These are phyloP conservation scores for Blakeslea trispora DNA, from an alignment of 371 early-diverging fungal species.

Conservation along the genomic window DNA sequence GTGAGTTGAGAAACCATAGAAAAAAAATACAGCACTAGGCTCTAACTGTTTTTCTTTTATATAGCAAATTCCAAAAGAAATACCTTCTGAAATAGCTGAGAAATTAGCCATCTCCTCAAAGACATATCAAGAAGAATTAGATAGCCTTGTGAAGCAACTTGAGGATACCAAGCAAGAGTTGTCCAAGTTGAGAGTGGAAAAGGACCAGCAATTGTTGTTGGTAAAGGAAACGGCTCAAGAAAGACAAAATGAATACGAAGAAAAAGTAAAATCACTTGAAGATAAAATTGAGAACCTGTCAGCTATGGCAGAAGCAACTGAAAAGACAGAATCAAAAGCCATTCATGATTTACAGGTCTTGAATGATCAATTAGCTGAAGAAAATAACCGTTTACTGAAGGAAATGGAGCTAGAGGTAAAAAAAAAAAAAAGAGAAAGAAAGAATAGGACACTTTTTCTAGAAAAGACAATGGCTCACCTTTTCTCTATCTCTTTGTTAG, in stretches of 20 bases:
- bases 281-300: constrained; percentile 6
- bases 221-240: constrained; percentile 9
- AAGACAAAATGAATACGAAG: constrained; percentile 4
- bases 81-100: constrained; percentile 45
- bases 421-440: neutral
- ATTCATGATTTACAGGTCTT: constrained; percentile 8
- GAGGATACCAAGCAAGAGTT: constrained; percentile 29
- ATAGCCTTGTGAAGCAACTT: constrained; percentile 25
- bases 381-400: constrained; percentile 14
- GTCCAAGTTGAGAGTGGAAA: neutral
- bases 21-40: neutral
- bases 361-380: constrained; percentile 14
- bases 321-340: constrained; percentile 1
- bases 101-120: constrained; percentile 35
- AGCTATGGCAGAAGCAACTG: constrained; percentile 8
- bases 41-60: neutral
- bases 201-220: neutral
- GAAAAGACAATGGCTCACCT: too few relatives aligned
- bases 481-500: neutral
- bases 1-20: too few relatives aligned
- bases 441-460: neutral
- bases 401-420: constrained; percentile 19
- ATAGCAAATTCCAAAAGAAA: constrained; percentile 23
- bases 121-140: constrained; percentile 39
- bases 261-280: constrained; percentile 10